phyloP scores from a whole-genome alignment of 306 rosid species.

The Senna tora region DNA sequence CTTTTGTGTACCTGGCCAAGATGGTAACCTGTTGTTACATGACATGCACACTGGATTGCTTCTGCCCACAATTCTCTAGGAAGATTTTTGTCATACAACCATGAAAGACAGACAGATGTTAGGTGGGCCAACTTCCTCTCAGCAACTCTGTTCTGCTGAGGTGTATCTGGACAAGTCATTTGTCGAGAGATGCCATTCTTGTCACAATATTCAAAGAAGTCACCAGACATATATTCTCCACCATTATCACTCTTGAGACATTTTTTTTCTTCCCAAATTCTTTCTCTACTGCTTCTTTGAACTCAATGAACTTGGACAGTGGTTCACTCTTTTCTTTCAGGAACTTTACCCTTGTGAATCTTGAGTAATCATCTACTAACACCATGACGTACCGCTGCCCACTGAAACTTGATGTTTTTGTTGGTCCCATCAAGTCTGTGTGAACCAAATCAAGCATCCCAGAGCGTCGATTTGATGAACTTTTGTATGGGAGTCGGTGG shows the following conservation, averaged over 20 bases:
- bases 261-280: background rate
- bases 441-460: background rate
- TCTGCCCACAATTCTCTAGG: constrained; percentile 1
- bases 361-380: background rate
- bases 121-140: constrained; percentile 13
- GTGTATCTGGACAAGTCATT: too few relatives aligned
- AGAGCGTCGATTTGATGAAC: too few relatives aligned
- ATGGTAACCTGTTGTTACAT: background rate
- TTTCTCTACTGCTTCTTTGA: background rate
- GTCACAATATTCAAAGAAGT: too few relatives aligned
- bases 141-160: background rate
- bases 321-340: background rate
- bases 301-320: background rate
- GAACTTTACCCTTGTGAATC: background rate
- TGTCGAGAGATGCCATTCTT: too few relatives aligned
- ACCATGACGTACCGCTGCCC: too few relatives aligned
- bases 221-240: too few relatives aligned
- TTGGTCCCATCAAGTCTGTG: background rate
- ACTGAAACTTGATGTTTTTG: too few relatives aligned
- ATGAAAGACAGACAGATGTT: background rate
- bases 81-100: constrained; percentile 9
- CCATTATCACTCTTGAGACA: background rate
- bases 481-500: background rate
- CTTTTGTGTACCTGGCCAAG: background rate
- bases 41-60: too few relatives aligned